Evolutionary conservation across 2,329 filamentous ascomycete species (phyloP), one percentile per base, ranked within the genome.

Genomic region (Huntiella omanensis): DNA sequence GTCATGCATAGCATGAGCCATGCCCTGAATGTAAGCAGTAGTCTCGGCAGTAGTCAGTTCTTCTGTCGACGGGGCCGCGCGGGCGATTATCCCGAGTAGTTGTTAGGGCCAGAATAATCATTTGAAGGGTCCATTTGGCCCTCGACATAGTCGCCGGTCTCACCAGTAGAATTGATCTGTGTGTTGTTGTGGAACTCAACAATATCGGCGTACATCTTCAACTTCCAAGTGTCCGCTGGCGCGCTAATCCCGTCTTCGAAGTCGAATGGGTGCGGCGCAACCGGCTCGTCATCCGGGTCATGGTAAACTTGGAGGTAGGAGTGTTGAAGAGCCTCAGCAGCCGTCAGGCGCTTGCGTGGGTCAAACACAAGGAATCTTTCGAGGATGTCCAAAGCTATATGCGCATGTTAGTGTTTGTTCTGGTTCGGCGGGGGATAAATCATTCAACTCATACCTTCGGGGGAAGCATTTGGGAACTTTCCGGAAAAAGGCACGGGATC

Each of bases 201-300:
- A 56, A 98, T 96, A 33, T 50, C 35, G 19, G 62, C 81, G 59
- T 71, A 94, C 91, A 98, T 98, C 91, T 96, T 98, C 60, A 98
- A 95, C 69, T 98, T 98, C 91, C 91, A 98, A n/a, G 87, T 94
- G 60, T 98, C 91, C 43, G 96, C 87, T 1, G 91, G 88, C 48
- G 98, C 69, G 59, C 98, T 91, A 41, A 88, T 91, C 56, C 98
- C 91, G 62, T 96, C 96, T 46, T 87, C 95, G 91, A 91, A 98
- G 61, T 98, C 91, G 57, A 98, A 98, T 67, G 94, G 95, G 69
- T 95, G 87, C 51, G 94, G 84, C 16, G 91, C 84, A 12, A 86
- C 79, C 1, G 91, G 91, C 69, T 98, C 91, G 58, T 98, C 91
- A 39, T 83, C 91, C 6, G 91, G 87, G 60, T 98, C 91, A 64